A percentile compares a stretch with the other conserved stretches of the same genome.
Evolutionary conservation across 208 protist genomes (phyloP).

Genomic region (Wallacemonas collosoma): DNA sequence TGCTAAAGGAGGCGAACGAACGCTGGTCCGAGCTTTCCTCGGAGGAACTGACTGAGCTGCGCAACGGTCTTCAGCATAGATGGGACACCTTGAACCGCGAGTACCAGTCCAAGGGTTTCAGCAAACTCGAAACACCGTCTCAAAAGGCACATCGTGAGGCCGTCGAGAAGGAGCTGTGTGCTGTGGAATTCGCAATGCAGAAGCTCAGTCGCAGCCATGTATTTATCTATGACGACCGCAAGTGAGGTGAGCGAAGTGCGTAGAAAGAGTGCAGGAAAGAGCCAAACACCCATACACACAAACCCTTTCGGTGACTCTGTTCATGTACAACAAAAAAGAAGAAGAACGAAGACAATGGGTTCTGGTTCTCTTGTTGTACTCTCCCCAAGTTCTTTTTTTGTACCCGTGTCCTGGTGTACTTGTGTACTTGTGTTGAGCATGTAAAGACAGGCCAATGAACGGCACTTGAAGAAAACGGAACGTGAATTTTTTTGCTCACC

Average conservation of each 20-base stretch:
- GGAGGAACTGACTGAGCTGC: slow-evolving; percentile 78
- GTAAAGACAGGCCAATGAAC: not conserved
- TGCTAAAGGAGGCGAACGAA: slow-evolving; percentile 55
- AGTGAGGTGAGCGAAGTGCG: slow-evolving; percentile 21
- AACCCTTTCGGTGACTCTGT: not conserved
- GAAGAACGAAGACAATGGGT: not conserved
- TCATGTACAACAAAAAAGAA: slow-evolving; percentile 15
- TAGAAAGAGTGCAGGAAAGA: not conserved
- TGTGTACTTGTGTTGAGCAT: not conserved
- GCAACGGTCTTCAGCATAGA: slow-evolving; percentile 85
- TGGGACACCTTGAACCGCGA: slow-evolving; percentile 92
- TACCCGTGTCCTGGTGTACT: not conserved
- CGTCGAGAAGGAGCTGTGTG: slow-evolving; percentile 80
- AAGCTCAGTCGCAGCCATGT: slow-evolving; percentile 87
- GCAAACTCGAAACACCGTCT: slow-evolving; percentile 88
- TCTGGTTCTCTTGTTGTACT: slow-evolving; percentile 2
- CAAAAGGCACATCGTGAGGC: slow-evolving; percentile 81
- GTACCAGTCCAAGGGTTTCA: slow-evolving; percentile 94
- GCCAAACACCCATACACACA: not conserved
- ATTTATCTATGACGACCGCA: slow-evolving; percentile 85
- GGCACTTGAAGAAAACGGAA: no score
- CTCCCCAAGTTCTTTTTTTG: not conserved
- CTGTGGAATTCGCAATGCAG: slow-evolving; percentile 88
- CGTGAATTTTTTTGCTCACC: no score
- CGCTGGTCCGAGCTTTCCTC: slow-evolving; percentile 76